A percentile compares a stretch with the other conserved stretches of the same genome.
These are phyloP conservation scores for Inosperma sp. DNA, from an alignment of 768 basidiomycete species.

Conservation along the genomic window DNA sequence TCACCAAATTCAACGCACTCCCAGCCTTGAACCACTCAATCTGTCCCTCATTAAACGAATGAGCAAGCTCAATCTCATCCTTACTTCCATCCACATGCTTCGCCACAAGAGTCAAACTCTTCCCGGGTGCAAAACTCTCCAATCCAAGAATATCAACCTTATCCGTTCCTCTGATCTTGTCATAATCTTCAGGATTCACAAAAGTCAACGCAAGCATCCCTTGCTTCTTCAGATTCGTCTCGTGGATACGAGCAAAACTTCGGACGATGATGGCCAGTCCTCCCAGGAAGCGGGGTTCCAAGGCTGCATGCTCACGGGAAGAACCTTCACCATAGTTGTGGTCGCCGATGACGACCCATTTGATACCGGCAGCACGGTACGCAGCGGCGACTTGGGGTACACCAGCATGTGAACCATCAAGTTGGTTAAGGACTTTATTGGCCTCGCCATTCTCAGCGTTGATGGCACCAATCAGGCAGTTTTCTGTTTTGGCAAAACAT, in stretches of 20 bases:
- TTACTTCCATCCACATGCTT: conserved; percentile 80
- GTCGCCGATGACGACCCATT: conserved; percentile 98
- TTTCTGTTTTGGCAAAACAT: conserved; percentile 50
- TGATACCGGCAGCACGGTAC: conserved; percentile 86
- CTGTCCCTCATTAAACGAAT: conserved; percentile 96
- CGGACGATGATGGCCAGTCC: conserved; percentile 94
- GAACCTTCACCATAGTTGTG: conserved; percentile 98
- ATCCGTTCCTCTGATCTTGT: conserved; percentile 84
- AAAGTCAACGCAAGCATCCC: conserved; percentile 98
- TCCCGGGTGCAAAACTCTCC: conserved; percentile 84
- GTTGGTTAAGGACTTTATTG: conserved; percentile 90
- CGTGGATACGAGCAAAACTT: conserved; percentile 97
- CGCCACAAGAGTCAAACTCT: conserved; percentile 77
- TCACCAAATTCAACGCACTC: conserved; percentile 86
- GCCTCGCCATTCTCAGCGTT: conserved; percentile 94
- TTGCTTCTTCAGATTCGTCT: conserved; percentile 99
- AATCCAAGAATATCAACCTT: conserved; percentile 86
- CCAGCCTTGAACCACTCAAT: conserved; percentile 99
- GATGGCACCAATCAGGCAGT: conserved; percentile 97
- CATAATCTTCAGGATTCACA: conserved; percentile 88
- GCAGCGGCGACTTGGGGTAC: conserved; percentile 83
- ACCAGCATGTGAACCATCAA: conserved; percentile 78
- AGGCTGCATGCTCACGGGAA: conserved; percentile 95
- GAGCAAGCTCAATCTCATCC: conserved; percentile 75
- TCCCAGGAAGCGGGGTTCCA: conserved; percentile 92